Evolutionary conservation across 176 grass and related monocot species (phyloP).

Genomic region (Alopecurus myosuroides): DNA sequence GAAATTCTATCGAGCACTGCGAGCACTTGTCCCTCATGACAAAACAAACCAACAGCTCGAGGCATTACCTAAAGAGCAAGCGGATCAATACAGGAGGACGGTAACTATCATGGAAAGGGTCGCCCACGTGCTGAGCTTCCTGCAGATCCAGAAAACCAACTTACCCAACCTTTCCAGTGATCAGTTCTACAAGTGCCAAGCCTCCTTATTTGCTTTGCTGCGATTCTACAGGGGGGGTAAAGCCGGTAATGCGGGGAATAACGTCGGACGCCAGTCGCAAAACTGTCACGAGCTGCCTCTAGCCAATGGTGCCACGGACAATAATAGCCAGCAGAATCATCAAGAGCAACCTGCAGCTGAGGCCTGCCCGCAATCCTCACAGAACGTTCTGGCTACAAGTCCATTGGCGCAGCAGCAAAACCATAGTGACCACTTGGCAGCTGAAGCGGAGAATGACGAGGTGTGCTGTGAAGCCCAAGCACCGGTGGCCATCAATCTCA

Average conservation of each 20-base stretch:
- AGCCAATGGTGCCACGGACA: not conserved
- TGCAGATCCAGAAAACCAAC: slow-evolving; percentile 16
- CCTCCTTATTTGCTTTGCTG: not conserved
- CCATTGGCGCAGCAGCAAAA: not conserved
- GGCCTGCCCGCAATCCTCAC: not conserved
- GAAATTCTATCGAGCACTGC: not conserved
- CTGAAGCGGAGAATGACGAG: not conserved
- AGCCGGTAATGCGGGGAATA: not conserved
- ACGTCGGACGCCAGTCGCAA: no score
- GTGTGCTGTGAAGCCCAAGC: not conserved
- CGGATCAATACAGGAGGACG: not conserved
- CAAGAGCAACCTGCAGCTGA: not conserved
- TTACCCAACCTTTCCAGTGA: not conserved
- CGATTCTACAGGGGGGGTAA: not conserved
- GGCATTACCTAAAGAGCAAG: not conserved
- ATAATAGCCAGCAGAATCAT: not conserved
- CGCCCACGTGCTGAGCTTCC: not conserved
- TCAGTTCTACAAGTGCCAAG: not conserved
- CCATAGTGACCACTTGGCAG: not conserved
- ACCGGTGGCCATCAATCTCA: not conserved
- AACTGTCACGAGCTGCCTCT: not conserved
- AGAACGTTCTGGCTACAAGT: not conserved
- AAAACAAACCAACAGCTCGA: not conserved
- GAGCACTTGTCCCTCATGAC: not conserved
- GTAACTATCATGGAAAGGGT: not conserved